These are phyloP conservation scores for Blastocystis sp. DNA, from an alignment of 352 stramenopile species.

Conservation along the genomic window DNA sequence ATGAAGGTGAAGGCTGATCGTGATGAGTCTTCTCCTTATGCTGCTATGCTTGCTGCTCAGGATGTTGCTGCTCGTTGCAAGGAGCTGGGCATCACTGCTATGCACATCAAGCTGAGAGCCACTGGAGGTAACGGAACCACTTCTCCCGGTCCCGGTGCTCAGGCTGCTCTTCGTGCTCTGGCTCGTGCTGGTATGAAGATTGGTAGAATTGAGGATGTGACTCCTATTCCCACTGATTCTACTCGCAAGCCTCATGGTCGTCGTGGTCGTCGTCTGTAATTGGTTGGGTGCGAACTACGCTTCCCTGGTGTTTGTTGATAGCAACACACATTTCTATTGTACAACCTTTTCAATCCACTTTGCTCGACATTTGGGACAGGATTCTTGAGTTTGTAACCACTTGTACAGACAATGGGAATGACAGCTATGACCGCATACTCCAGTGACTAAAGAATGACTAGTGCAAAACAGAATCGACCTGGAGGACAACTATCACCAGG, in stretches of 20 bases:
- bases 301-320: slow-evolving; percentile 10
- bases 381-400: slow-evolving; percentile 42
- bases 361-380: slow-evolving; percentile 17
- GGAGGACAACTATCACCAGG: slow-evolving; percentile 60
- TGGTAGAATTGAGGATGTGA: slow-evolving; percentile 99
- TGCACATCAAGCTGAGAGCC: slow-evolving; percentile 99
- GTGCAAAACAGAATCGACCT: background rate
- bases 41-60: slow-evolving; percentile 98
- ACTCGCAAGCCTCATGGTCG: slow-evolving; percentile 96
- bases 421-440: slow-evolving; percentile 38
- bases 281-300: slow-evolving; percentile 62
- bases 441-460: slow-evolving; percentile 16
- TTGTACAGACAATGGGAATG: slow-evolving; percentile 43
- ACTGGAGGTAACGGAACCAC: slow-evolving; percentile 97
- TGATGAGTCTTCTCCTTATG: slow-evolving; percentile 98
- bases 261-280: slow-evolving; percentile 97
- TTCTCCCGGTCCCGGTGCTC: slow-evolving; percentile 93
- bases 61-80: slow-evolving; percentile 93
- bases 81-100: slow-evolving; percentile 95
- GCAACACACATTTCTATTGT: background rate
- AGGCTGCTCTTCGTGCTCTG: slow-evolving; percentile 95
- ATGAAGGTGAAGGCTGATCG: slow-evolving; percentile 99
- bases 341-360: slow-evolving; percentile 37
- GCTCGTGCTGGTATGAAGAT: slow-evolving; percentile 98
- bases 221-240: slow-evolving; percentile 97